Evolutionary conservation across 2,329 filamentous ascomycete genomes (phyloP).

Genomic region (Curvularia eragrostidis): DNA sequence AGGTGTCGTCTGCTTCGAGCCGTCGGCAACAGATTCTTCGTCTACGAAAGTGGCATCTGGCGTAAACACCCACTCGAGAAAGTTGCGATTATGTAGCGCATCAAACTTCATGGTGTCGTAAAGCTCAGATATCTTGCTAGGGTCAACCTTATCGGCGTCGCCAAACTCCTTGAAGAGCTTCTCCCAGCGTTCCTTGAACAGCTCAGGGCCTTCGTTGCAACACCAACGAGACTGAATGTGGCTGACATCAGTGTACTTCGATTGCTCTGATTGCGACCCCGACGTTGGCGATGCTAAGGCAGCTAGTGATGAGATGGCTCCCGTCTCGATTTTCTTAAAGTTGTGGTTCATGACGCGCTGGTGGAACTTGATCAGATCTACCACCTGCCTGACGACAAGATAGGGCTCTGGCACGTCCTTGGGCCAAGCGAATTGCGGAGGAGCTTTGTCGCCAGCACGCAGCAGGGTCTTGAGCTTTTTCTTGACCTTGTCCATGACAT

Average conservation of each 20-base stretch:
- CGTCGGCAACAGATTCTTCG: conserved; percentile 57
- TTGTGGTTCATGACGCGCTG: conserved; percentile 94
- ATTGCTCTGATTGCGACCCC: conserved; percentile 47
- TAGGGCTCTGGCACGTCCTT: conserved; percentile 92
- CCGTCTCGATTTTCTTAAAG: conserved; percentile 76
- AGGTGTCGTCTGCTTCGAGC: conserved; percentile 40
- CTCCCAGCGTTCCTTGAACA: conserved; percentile 97
- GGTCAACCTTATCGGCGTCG: conserved; percentile 96
- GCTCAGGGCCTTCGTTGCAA: conserved; percentile 89
- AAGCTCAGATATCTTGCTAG: conserved; percentile 96
- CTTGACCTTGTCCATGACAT: conserved; percentile 99
- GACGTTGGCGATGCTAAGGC: conserved; percentile 40
- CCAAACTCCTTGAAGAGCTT: conserved; percentile 97
- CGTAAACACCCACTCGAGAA: conserved; percentile 96
- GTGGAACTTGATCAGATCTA: conserved; percentile 97
- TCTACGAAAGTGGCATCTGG: conserved; percentile 80
- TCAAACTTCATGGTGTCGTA: conserved; percentile 99
- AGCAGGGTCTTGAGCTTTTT: conserved; percentile 96
- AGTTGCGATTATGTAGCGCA: conserved; percentile 93
- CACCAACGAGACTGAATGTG: conserved; percentile 91
- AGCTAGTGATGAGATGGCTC: conserved; percentile 68
- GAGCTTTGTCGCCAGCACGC: conserved; percentile 89
- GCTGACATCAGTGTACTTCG: conserved; percentile 45
- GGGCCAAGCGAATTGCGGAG: conserved; percentile 97
- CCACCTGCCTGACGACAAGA: conserved; percentile 87